phyloP scores from a whole-genome alignment of 2,329 filamentous ascomycete species.

The Pestalotiopsis sp. region DNA sequence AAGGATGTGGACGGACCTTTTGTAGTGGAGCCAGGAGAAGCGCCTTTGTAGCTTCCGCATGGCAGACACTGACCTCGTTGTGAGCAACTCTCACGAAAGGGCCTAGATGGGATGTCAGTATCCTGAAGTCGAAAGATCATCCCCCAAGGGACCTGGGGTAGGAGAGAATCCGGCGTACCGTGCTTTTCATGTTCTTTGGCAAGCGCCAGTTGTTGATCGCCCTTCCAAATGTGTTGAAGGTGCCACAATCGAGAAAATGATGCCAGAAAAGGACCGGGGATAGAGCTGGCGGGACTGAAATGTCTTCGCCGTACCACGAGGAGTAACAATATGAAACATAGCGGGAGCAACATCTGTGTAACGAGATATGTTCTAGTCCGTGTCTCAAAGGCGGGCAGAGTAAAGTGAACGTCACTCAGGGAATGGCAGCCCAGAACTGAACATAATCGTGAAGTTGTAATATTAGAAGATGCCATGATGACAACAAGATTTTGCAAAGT shows the following conservation, averaged over 20 bases:
- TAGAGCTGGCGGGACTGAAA: not conserved
- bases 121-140: not conserved
- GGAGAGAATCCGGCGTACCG: not conserved
- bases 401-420: not conserved
- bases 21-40: not conserved
- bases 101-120: not conserved
- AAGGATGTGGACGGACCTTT: slow-evolving; percentile 4
- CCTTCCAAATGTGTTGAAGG: not conserved
- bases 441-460: not conserved
- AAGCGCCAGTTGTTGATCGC: slow-evolving; percentile 3
- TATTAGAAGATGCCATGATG: not conserved
- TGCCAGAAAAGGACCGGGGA: slow-evolving; percentile 11
- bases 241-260: slow-evolving; percentile 7
- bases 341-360: not conserved
- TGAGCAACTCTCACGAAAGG: slow-evolving; percentile 6
- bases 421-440: not conserved
- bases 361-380: not conserved
- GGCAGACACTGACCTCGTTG: slow-evolving; percentile 6
- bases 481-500: not conserved
- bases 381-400: not conserved
- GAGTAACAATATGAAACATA: not conserved
- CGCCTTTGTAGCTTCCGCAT: not conserved
- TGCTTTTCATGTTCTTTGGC: slow-evolving; percentile 3
- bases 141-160: not conserved
- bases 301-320: not conserved